Evolutionary conservation across 306 rosid genomes (phyloP), one percentile per base, ranked within the genome.

Genomic region (Oxytropis ochrocephala): DNA sequence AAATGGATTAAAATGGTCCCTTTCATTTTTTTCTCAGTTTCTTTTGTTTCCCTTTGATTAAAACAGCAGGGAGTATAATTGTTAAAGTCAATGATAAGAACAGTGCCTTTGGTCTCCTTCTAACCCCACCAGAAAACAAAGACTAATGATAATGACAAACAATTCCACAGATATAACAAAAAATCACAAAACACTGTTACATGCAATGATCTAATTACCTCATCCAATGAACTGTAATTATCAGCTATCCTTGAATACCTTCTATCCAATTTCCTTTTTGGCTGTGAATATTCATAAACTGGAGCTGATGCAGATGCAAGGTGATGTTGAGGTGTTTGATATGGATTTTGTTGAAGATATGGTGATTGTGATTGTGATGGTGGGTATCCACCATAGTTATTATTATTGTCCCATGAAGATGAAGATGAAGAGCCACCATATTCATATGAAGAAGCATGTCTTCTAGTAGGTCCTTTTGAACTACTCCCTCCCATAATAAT

Each of bases 211-310:
- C 75, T 48, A 77, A 63, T n/a, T 52, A 78, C 98, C 98, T 94
- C 96, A 59, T 90, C 92, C 47, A 90, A 65, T 60, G 98, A 90
- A 27, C 65, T 85, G 63, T 88, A 94, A 79, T 90, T 66, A 78
- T 90, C 98, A 57, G 90, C 83, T 10, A 94, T 94, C 70, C 84
- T 85, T 0, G 96, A 88, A 79, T 80, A 90, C 74, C 41, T 88
- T 65, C 81, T 84, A 67, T 89, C 85, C 69, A 82, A 43, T 46
- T 59, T 88, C 73, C 86, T 85, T 46, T 30, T 79, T 4, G 81
- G 82, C 42, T 38, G 85, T 21, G 80, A 72, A 42, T 75, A 48
- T 17, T 65, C 83, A 67, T 62, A 73, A 67, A 82, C 78, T 27
- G 91, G 61, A 51, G 86, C 71, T 16, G 89, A 56, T 24, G 80